Evolutionary conservation across 2,329 filamentous ascomycete species (phyloP), one percentile per base, ranked within the genome.

Genomic region (Parastagonospora nodorum): DNA sequence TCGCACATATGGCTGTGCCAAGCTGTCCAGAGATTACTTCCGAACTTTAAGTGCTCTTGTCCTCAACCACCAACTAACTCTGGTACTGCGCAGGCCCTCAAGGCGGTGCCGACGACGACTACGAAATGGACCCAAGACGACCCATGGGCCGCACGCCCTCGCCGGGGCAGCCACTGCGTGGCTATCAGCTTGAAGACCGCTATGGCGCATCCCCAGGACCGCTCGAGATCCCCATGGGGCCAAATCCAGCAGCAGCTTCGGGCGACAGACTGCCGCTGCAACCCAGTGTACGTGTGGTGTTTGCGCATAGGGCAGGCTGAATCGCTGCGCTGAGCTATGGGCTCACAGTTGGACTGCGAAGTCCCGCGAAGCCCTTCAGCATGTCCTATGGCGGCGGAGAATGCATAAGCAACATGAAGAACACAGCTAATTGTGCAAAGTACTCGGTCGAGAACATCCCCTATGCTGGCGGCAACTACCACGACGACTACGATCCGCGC

Each of bases 171-270:
- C 89, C 88, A 27, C 77, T 88, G 12, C 84, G 88, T 63, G 84
- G 87, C 59, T 96, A 96, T 73, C 89, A 95, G 70, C 82, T 95
- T 40, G 88, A 94, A 38, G 89, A 96, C 72, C 84, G 86, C 59
- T 92, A 90, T 69, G 80, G 77, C 30, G 80, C 52, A 71, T 79
- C 54, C 55, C 70, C 50, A 12, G 64, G 74, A 41, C 86, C 85
- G 53, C 78, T 92, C 43, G 84, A 89, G 60, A 90, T 91, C 70
- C 88, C 87, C 51, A 82, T 84, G 75, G 86, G 83, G 4, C 82
- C 83, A 48, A 76, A 81, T 40, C 74, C 78, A 27, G 74, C 73
- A 42, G 75, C 78, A 51, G 87, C 85, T 15, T 84, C 88, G 1
- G 87, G 85, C 66, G 93, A 97, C 75, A 82, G 87, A 50, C 79